phyloP scores from a whole-genome alignment of 306 rosid genomes.

The Prunus fruticosa region DNA sequence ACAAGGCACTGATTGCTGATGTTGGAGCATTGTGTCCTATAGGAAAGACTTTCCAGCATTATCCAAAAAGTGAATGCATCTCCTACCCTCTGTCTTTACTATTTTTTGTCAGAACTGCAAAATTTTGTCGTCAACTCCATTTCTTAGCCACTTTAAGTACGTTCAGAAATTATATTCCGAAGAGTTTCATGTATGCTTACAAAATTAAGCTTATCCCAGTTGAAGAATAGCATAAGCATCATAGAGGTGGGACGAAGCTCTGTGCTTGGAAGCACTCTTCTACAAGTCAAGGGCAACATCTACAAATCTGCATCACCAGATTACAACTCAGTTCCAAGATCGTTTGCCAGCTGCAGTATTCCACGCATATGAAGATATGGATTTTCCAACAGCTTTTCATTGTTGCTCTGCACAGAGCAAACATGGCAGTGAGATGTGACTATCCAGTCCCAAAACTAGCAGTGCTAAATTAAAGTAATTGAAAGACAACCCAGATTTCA shows the following conservation, averaged over 20 bases:
- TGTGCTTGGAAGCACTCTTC: slow-evolving; percentile 17
- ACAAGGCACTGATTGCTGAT: slow-evolving; percentile 22
- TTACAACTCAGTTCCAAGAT: slow-evolving; percentile 77
- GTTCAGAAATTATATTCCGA: slow-evolving; percentile 29
- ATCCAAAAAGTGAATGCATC: slow-evolving; percentile 27
- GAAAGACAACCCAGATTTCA: neutral
- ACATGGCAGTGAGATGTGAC: slow-evolving; percentile 18
- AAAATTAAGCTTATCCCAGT: slow-evolving; percentile 24
- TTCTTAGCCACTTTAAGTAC: slow-evolving; percentile 35
- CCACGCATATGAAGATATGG: slow-evolving; percentile 99
- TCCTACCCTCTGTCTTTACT: neutral
- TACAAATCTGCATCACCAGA: slow-evolving; percentile 33
- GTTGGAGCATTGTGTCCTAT: slow-evolving; percentile 9
- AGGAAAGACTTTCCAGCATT: slow-evolving; percentile 23
- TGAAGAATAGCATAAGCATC: slow-evolving; percentile 30
- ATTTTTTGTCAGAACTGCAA: slow-evolving; percentile 3
- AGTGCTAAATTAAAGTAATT: neutral
- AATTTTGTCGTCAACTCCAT: slow-evolving; percentile 3
- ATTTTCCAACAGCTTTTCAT: slow-evolving; percentile 94
- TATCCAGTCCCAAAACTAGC: neutral
- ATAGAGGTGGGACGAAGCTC: slow-evolving; percentile 20
- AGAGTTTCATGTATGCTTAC: slow-evolving; percentile 24
- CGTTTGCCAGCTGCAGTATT: slow-evolving; percentile 91
- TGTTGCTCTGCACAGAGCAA: slow-evolving; percentile 73
- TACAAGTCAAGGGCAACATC: slow-evolving; percentile 42